Percentiles rank a stretch among this genome's conserved stretches.
Conservation (phyloP, 257 asterid genomes). For the Solanum pinnatisectum region DNA sequence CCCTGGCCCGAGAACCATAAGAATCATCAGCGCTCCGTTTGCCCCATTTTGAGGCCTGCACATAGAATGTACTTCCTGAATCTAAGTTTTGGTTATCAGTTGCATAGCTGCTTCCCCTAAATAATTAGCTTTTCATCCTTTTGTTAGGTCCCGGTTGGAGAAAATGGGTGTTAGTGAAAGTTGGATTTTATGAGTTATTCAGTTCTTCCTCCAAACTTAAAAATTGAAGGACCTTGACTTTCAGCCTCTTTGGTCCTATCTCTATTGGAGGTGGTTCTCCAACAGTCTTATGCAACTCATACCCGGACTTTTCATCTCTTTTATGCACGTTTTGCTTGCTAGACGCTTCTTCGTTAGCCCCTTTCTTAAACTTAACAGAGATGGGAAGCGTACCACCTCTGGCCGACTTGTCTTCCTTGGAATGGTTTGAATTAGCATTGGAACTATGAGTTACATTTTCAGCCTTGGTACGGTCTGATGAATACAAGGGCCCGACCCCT, state of each 20-base stretch:
- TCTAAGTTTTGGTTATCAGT: conserved; percentile 6
- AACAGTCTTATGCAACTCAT: neutral
- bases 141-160: neutral
- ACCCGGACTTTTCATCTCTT: neutral
- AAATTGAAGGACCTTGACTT: conserved; percentile 5
- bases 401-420: neutral
- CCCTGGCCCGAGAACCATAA: neutral
- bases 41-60: conserved; percentile 8
- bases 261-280: conserved; percentile 7
- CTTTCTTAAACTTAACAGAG: neutral
- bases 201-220: neutral
- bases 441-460: neutral
- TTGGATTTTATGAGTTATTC: neutral
- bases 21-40: neutral
- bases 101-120: neutral
- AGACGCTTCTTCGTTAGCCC: neutral
- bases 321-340: neutral
- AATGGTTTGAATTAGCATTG: neutral
- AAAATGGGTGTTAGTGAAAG: neutral
- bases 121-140: neutral
- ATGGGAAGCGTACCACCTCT: neutral
- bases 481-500: neutral
- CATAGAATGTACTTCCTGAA: conserved; percentile 1
- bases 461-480: neutral
- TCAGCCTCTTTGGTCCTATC: conserved; percentile 8